A percentile compares a stretch with the other conserved stretches of the same genome.
Conservation (phyloP, 352 stramenopile genomes). For the Discostella stelligera region DNA sequence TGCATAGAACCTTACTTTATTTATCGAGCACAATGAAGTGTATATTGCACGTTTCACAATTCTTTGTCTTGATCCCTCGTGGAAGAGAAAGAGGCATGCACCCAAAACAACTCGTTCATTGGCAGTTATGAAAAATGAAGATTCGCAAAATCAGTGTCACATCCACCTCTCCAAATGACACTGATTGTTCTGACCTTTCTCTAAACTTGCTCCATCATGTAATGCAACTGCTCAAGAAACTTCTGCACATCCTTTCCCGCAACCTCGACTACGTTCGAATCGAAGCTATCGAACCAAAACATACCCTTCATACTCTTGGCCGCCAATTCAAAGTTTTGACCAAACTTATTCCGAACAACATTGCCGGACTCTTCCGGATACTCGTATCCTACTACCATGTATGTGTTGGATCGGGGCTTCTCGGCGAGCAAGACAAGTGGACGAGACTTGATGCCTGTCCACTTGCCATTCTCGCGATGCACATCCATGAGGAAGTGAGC, state of each 20-base stretch:
- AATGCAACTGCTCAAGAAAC: constrained; percentile 95
- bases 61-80: too few relatives aligned
- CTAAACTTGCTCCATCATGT: constrained; percentile 78
- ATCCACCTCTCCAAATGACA: neutral
- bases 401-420: constrained; percentile 86
- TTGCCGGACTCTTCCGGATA: constrained; percentile 88
- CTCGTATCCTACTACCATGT: constrained; percentile 93
- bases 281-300: constrained; percentile 93
- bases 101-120: neutral
- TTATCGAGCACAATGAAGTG: neutral
- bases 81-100: neutral
- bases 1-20: neutral
- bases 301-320: constrained; percentile 90
- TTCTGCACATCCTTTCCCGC: constrained; percentile 91
- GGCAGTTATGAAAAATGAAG: neutral
- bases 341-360: constrained; percentile 86
- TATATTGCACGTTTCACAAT: too few relatives aligned
- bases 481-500: constrained; percentile 93
- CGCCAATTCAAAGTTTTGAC: constrained; percentile 91
- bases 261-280: constrained; percentile 94
- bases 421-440: constrained; percentile 85
- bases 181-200: neutral
- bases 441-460: constrained; percentile 82
- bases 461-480: constrained; percentile 92
- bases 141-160: neutral